phyloP scores from a whole-genome alignment of 78 protist species.

The Corallochytrium limacisporum region DNA sequence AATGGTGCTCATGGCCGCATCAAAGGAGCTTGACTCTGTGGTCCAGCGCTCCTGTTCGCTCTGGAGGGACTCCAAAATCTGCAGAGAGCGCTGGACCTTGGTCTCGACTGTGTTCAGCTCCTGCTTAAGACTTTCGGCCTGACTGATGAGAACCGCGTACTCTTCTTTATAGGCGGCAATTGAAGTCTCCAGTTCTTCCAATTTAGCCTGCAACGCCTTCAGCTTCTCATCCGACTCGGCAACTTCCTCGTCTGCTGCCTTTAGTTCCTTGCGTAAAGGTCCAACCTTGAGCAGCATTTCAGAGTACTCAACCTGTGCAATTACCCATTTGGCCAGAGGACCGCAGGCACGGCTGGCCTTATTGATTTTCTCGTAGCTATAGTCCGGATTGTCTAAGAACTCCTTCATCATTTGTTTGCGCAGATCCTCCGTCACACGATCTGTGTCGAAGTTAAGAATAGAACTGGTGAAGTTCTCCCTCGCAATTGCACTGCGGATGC shows the following conservation, averaged over 20 bases:
- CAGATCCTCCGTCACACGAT: neutral
- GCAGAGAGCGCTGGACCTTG: conserved; percentile 59
- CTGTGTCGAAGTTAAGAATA: conserved; percentile 63
- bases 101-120: conserved; percentile 42
- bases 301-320: conserved; percentile 59
- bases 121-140: conserved; percentile 35
- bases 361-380: conserved; percentile 52
- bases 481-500: conserved; percentile 41
- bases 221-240: conserved; percentile 26
- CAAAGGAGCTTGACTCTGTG: conserved; percentile 1
- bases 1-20: conserved; percentile 53
- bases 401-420: conserved; percentile 18
- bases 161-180: conserved; percentile 51
- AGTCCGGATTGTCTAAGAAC: conserved; percentile 44
- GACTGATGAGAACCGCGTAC: conserved; percentile 59
- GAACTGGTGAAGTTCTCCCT: conserved; percentile 49
- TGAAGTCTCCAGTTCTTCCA: conserved; percentile 20
- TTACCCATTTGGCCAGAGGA: conserved; percentile 84
- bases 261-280: conserved; percentile 70
- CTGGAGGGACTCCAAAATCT: conserved; percentile 45
- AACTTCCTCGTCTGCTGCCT: conserved; percentile 10
- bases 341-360: conserved; percentile 80
- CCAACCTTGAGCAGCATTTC: conserved; percentile 58
- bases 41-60: conserved; percentile 78
- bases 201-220: neutral